phyloP scores from a whole-genome alignment of 1,139 yeast genomes.

The Zygosaccharomyces sapae region DNA sequence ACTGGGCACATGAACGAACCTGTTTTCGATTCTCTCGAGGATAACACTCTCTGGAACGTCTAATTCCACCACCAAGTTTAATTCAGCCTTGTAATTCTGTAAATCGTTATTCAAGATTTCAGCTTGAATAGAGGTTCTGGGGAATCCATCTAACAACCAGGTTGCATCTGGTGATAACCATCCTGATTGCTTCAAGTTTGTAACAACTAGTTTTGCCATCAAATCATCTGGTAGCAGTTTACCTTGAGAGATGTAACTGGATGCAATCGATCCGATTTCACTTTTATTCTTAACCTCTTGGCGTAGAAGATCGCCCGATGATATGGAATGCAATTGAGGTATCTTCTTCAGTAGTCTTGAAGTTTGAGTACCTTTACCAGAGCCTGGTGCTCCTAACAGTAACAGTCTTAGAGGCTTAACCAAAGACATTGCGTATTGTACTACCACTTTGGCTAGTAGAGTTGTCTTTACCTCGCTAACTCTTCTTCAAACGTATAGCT shows the following conservation, averaged over 20 bases:
- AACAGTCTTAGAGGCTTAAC: constrained; percentile 58
- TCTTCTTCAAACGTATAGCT: background rate
- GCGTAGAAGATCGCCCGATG: constrained; percentile 83
- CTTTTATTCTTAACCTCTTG: constrained; percentile 57
- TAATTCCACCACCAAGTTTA: constrained; percentile 76
- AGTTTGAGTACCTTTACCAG: constrained; percentile 92
- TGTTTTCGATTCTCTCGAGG: constrained; percentile 71
- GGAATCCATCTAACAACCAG: constrained; percentile 91
- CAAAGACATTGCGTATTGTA: background rate
- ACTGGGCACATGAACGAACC: constrained; percentile 80
- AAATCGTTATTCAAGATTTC: constrained; percentile 50
- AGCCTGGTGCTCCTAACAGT: constrained; percentile 87
- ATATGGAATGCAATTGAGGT: constrained; percentile 49
- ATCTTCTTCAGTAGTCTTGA: constrained; percentile 54
- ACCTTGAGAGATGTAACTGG: constrained; percentile 56
- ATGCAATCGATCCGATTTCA: constrained; percentile 55
- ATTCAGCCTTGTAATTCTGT: constrained; percentile 37
- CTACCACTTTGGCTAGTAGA: no score
- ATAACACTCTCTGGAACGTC: constrained; percentile 80
- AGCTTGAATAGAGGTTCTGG: constrained; percentile 76
- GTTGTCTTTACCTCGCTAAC: background rate
- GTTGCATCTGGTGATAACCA: constrained; percentile 49
- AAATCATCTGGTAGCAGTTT: constrained; percentile 66
- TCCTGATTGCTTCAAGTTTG: constrained; percentile 43
- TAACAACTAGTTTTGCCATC: constrained; percentile 57